Conservation (phyloP, 208 protist genomes). For the Crithidia sp. region DNA sequence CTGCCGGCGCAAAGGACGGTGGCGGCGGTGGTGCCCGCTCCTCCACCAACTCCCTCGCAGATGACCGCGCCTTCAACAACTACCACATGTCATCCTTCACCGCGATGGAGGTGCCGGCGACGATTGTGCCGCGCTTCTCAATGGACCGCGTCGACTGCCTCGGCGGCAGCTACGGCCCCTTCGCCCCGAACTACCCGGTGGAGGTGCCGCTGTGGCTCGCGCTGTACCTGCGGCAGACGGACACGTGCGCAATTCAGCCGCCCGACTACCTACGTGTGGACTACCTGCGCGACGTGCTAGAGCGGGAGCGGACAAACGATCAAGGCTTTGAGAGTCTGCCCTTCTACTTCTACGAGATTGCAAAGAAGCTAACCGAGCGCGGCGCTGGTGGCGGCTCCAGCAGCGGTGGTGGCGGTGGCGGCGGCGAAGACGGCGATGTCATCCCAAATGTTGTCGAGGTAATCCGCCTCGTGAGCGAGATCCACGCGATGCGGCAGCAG, state of each 20-base stretch:
- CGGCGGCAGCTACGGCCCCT: constrained; percentile 76
- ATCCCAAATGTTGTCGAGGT: constrained; percentile 72
- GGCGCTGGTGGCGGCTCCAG: constrained; percentile 26
- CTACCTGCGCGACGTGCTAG: constrained; percentile 62
- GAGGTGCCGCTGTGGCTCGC: constrained; percentile 88
- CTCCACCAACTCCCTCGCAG: constrained; percentile 29
- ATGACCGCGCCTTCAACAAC: constrained; percentile 62
- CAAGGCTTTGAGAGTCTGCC: constrained; percentile 77
- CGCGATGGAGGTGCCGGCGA: constrained; percentile 75
- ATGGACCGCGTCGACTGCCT: constrained; percentile 75
- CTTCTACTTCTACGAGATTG: constrained; percentile 91
- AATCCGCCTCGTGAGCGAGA: constrained; percentile 73
- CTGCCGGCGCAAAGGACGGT: background rate
- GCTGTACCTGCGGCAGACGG: constrained; percentile 81
- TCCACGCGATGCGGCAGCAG: constrained; percentile 73
- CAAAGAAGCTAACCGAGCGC: constrained; percentile 49
- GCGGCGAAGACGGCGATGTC: constrained; percentile 44
- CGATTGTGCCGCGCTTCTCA: constrained; percentile 81
- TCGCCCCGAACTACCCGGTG: constrained; percentile 77
- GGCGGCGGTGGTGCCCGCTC: constrained; percentile 24
- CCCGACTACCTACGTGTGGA: constrained; percentile 63
- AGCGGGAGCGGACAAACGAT: constrained; percentile 69
- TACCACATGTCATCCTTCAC: constrained; percentile 86
- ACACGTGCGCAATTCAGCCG: constrained; percentile 73
- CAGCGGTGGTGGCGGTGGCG: background rate